phyloP scores from a whole-genome alignment of 2,329 filamentous ascomycete species.

The Colletotrichum destructivum region DNA sequence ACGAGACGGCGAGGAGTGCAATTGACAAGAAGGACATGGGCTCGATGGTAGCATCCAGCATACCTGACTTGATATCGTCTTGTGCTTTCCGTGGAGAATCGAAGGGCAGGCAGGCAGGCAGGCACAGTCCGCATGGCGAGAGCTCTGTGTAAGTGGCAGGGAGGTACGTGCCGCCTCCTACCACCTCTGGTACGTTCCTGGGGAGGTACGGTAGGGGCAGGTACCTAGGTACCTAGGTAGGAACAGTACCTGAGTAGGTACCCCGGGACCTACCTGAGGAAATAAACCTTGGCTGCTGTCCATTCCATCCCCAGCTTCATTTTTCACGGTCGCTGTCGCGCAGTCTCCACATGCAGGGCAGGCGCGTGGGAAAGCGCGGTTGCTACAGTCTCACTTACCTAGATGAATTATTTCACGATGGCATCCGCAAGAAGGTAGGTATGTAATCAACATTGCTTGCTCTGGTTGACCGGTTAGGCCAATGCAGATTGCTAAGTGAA shows the following conservation, averaged over 20 bases:
- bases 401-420: background rate
- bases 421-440: background rate
- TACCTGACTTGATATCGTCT: too few species aligned
- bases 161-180: background rate
- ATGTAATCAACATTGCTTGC: background rate
- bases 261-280: too few species aligned
- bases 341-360: conserved; percentile 15
- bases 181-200: background rate
- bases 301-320: background rate
- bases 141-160: background rate
- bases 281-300: too few species aligned
- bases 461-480: conserved; percentile 17
- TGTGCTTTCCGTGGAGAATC: too few species aligned
- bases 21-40: background rate
- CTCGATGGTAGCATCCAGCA: background rate
- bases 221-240: too few species aligned
- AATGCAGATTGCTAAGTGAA: conserved; percentile 27
- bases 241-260: too few species aligned
- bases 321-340: background rate
- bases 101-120: background rate
- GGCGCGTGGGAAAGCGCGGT: conserved; percentile 9
- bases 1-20: background rate
- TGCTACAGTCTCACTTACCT: too few species aligned
- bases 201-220: too few species aligned
- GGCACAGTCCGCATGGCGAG: background rate